Evolutionary conservation across 805 yeast genomes (phyloP).

Genomic region (Candida rishiriensis): DNA sequence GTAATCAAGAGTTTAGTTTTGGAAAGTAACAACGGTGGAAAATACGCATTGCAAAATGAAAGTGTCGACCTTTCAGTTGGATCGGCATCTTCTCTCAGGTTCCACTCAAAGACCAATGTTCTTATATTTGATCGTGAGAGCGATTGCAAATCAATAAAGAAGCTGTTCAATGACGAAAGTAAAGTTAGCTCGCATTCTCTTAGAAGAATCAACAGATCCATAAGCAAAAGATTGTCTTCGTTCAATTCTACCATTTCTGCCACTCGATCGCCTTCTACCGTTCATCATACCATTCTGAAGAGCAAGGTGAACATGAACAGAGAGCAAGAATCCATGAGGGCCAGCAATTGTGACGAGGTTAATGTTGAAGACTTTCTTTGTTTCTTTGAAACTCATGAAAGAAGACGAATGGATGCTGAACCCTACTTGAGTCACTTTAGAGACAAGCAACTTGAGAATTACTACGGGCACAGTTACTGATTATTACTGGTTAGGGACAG

Average conservation of each 20-base stretch:
- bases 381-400: conserved; percentile 34
- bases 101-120: conserved; percentile 20
- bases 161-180: conserved; percentile 10
- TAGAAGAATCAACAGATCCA: conserved; percentile 16
- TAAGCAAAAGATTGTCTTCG: conserved; percentile 14
- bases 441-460: conserved; percentile 34
- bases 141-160: conserved; percentile 17
- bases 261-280: background rate
- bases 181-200: conserved; percentile 9
- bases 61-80: too few species aligned
- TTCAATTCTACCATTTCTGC: conserved; percentile 5
- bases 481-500: background rate
- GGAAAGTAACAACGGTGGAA: too few species aligned
- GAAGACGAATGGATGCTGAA: conserved; percentile 30
- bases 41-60: too few species aligned
- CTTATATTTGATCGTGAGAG: conserved; percentile 20
- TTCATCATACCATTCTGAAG: conserved; percentile 35
- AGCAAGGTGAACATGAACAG: conserved; percentile 30
- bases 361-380: conserved; percentile 33
- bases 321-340: conserved; percentile 32
- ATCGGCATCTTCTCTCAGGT: conserved; percentile 9
- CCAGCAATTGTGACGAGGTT: conserved; percentile 35
- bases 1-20: too few species aligned
- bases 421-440: conserved; percentile 30
- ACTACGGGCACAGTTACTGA: conserved; percentile 22